Evolutionary conservation across 805 yeast species (phyloP).

Genomic region (Metschnikowia drakensbergensis): DNA sequence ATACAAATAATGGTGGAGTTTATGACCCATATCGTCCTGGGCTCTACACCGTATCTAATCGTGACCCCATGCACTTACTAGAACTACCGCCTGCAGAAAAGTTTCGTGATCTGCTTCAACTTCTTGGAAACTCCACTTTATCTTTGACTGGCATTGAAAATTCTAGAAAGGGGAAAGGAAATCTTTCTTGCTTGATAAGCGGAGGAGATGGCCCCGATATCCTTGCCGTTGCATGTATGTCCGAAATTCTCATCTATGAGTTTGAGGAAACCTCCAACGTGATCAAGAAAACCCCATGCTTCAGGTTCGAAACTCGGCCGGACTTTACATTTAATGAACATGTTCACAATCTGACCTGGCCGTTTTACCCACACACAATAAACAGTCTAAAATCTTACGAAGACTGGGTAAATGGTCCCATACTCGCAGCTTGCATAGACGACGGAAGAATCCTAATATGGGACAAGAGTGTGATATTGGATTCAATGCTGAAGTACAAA

Average conservation of each 20-base stretch:
- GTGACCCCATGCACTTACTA: constrained; percentile 15
- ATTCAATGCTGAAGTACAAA: constrained; percentile 7
- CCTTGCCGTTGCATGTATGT: constrained; percentile 31
- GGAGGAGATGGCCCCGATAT: constrained; percentile 16
- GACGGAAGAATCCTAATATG: constrained; percentile 50
- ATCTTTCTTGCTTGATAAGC: constrained; percentile 27
- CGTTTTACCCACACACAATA: constrained; percentile 52
- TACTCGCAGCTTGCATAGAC: constrained; percentile 49
- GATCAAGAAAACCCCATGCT: constrained; percentile 23
- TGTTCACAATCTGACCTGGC: constrained; percentile 46
- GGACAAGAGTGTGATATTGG: constrained; percentile 25
- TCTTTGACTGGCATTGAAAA: constrained; percentile 21
- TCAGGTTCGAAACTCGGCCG: constrained; percentile 44
- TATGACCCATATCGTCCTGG: not conserved
- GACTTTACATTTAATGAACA: constrained; percentile 38
- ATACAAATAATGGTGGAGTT: not conserved
- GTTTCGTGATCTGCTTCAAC: constrained; percentile 30
- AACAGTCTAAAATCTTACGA: constrained; percentile 43
- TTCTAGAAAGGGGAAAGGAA: constrained; percentile 41
- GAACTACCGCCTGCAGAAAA: constrained; percentile 32
- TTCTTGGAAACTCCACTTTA: constrained; percentile 23
- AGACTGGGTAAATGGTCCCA: constrained; percentile 36
- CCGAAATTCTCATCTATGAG: constrained; percentile 33
- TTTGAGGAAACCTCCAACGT: constrained; percentile 26
- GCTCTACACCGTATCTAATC: not conserved